Conservation (phyloP, 2,329 filamentous ascomycete genomes). For the Fusarium sp. region DNA sequence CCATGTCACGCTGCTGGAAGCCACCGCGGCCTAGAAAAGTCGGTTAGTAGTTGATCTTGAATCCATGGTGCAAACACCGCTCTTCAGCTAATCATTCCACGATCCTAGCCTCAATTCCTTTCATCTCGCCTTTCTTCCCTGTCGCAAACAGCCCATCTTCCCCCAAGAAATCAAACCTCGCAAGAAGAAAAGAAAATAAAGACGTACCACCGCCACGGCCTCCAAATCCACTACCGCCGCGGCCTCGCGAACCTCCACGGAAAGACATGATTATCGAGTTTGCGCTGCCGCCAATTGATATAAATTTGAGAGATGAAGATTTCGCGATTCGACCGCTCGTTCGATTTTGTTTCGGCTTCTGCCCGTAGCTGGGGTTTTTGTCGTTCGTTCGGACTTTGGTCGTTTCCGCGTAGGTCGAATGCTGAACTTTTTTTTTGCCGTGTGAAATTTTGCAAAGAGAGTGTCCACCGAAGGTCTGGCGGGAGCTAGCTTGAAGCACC, state of each 20-base stretch:
- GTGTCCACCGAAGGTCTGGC: slow-evolving; percentile 31
- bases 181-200: background rate
- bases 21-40: slow-evolving; percentile 49
- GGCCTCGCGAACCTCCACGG: slow-evolving; percentile 52
- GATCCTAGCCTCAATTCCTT: background rate
- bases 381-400: slow-evolving; percentile 20
- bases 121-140: background rate
- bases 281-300: slow-evolving; percentile 24
- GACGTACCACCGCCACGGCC: slow-evolving; percentile 51
- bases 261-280: slow-evolving; percentile 50
- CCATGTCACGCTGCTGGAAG: slow-evolving; percentile 55
- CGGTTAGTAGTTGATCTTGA: slow-evolving; percentile 24
- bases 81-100: background rate
- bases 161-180: background rate
- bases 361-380: slow-evolving; percentile 9
- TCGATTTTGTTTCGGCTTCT: slow-evolving; percentile 2
- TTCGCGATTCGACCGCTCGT: slow-evolving; percentile 21
- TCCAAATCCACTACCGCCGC: slow-evolving; percentile 50
- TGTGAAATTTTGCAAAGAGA: slow-evolving; percentile 48
- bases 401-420: slow-evolving; percentile 31
- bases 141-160: background rate
- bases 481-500: slow-evolving; percentile 35
- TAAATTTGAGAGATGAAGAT: background rate
- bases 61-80: background rate
- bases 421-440: slow-evolving; percentile 39